Conservation (phyloP, 2,329 filamentous ascomycete genomes). For the Hymenoscyphus albidus region DNA sequence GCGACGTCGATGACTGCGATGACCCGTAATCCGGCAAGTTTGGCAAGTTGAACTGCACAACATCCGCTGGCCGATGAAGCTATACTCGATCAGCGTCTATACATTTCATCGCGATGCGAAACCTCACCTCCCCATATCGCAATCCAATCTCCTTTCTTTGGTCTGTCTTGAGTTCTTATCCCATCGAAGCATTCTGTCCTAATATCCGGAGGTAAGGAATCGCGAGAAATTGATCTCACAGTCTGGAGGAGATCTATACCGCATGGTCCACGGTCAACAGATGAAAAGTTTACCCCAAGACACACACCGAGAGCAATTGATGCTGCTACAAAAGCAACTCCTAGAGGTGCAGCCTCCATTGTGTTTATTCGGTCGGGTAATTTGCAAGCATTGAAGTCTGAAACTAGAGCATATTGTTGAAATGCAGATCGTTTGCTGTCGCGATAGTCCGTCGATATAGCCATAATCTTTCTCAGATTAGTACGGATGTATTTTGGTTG, state of each 20-base stretch:
- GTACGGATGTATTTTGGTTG: neutral
- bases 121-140: conserved; percentile 67
- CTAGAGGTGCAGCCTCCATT: conserved; percentile 29
- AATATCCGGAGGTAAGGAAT: conserved; percentile 57
- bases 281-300: conserved; percentile 62
- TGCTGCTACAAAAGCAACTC: conserved; percentile 53
- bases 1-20: conserved; percentile 64
- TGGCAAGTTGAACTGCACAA: conserved; percentile 63
- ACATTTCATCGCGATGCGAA: neutral
- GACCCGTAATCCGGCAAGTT: conserved; percentile 60
- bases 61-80: conserved; percentile 67
- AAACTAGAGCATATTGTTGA: conserved; percentile 50
- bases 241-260: conserved; percentile 56
- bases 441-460: conserved; percentile 33
- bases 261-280: conserved; percentile 39
- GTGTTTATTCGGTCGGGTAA: conserved; percentile 24
- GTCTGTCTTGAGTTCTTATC: conserved; percentile 49
- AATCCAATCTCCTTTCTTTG: conserved; percentile 62
- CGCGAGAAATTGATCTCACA: conserved; percentile 44
- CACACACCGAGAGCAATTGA: conserved; percentile 64
- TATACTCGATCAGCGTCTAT: conserved; percentile 25
- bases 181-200: conserved; percentile 57
- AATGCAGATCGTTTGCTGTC: conserved; percentile 33
- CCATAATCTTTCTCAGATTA: conserved; percentile 18
- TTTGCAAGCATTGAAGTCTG: conserved; percentile 32